Percentiles rank a stretch among this genome's conserved stretches.
These are phyloP conservation scores for Mortierella polycephala DNA, from an alignment of 371 early-diverging fungal species.

Conservation along the genomic window DNA sequence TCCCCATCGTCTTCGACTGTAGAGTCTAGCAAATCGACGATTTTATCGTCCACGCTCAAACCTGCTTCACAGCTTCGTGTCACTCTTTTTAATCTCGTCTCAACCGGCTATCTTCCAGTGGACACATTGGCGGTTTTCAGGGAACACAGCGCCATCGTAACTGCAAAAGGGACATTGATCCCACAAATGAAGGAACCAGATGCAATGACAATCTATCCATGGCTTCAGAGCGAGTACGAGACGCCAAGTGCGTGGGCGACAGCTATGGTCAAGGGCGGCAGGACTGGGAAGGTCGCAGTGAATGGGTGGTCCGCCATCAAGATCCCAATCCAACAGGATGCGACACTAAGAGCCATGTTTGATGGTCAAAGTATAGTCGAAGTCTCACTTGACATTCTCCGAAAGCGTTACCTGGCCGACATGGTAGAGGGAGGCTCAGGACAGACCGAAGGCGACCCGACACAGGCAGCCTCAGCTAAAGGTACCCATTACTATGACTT, in stretches of 20 bases:
- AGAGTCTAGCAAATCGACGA: slow-evolving; percentile 4
- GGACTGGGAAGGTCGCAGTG: slow-evolving; percentile 59
- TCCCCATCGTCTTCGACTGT: slow-evolving; percentile 2
- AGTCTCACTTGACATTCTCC: slow-evolving; percentile 56
- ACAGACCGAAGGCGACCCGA: neutral
- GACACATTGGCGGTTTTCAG: slow-evolving; percentile 45
- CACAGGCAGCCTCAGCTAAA: slow-evolving; percentile 5
- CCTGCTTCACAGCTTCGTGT: slow-evolving; percentile 41
- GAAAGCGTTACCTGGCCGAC: slow-evolving; percentile 54
- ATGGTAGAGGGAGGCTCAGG: slow-evolving; percentile 13
- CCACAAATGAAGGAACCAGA: slow-evolving; percentile 44
- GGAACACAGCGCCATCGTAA: slow-evolving; percentile 59
- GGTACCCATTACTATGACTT: neutral
- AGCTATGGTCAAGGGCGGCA: slow-evolving; percentile 59
- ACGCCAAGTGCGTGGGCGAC: slow-evolving; percentile 70
- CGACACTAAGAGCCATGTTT: slow-evolving; percentile 32
- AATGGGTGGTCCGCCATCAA: slow-evolving; percentile 69
- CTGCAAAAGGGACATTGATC: slow-evolving; percentile 54
- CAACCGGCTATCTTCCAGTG: slow-evolving; percentile 41
- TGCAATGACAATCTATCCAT: slow-evolving; percentile 23
- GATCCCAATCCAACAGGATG: slow-evolving; percentile 46
- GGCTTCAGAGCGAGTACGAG: slow-evolving; percentile 60
- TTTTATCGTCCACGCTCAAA: slow-evolving; percentile 21
- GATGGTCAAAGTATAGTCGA: slow-evolving; percentile 41
- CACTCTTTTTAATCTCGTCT: slow-evolving; percentile 40